Evolutionary conservation across 257 asterid genomes (phyloP).

Genomic region (Pogostemon cablin): DNA sequence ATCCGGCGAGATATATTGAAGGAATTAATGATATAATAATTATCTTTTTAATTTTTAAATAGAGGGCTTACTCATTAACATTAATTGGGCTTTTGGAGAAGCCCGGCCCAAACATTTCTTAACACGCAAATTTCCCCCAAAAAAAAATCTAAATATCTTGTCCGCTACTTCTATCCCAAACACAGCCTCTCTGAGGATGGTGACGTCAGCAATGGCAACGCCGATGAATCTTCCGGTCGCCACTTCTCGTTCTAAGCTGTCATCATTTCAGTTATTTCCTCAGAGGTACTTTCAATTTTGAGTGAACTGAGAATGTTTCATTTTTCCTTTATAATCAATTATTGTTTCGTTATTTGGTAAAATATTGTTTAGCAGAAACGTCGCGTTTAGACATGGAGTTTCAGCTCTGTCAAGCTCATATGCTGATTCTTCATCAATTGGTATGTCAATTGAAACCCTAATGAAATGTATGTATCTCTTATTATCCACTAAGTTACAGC

Average conservation of each 20-base stretch:
- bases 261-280: slow-evolving; percentile 34
- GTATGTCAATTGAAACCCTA: slow-evolving; percentile 38
- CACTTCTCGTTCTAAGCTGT: slow-evolving; percentile 34
- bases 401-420: slow-evolving; percentile 56
- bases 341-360: slow-evolving; percentile 18
- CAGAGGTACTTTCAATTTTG: slow-evolving; percentile 42
- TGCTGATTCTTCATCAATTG: slow-evolving; percentile 53
- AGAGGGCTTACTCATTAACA: too few relatives aligned
- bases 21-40: too few relatives aligned
- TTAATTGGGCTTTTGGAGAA: too few relatives aligned
- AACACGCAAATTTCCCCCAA: not conserved
- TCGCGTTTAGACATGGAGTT: slow-evolving; percentile 36
- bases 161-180: slow-evolving; percentile 33
- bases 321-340: not conserved
- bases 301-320: not conserved
- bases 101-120: too few relatives aligned
- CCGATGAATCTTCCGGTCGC: slow-evolving; percentile 46
- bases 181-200: slow-evolving; percentile 44
- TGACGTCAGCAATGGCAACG: slow-evolving; percentile 65
- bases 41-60: too few relatives aligned
- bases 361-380: slow-evolving; percentile 42
- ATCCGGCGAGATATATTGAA: too few relatives aligned
- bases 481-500: slow-evolving; percentile 7
- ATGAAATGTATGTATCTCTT: slow-evolving; percentile 9
- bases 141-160: slow-evolving; percentile 12